phyloP scores from a whole-genome alignment of 1,139 yeast species.

The Torulaspora globosa region DNA sequence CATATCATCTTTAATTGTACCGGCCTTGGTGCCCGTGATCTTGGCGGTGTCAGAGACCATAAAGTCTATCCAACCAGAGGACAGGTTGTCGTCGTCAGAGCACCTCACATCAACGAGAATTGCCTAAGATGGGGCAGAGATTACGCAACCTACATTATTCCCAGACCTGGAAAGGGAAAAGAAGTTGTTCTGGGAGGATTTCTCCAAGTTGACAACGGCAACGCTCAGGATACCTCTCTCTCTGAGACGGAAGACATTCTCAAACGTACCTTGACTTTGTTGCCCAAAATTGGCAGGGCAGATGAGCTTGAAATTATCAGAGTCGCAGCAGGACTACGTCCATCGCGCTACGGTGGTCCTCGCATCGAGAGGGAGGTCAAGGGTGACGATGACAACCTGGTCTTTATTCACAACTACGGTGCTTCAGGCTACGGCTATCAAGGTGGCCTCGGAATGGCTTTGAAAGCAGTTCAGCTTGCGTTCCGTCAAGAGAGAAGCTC shows the following conservation, averaged over 20 bases:
- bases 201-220: slow-evolving; percentile 55
- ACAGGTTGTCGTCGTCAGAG: slow-evolving; percentile 60
- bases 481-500: slow-evolving; percentile 5
- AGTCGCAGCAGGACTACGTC: slow-evolving; percentile 66
- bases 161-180: slow-evolving; percentile 59
- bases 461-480: slow-evolving; percentile 40
- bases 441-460: slow-evolving; percentile 64
- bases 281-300: slow-evolving; percentile 49
- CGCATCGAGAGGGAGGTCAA: slow-evolving; percentile 51
- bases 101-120: slow-evolving; percentile 52
- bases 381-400: slow-evolving; percentile 37
- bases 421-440: slow-evolving; percentile 77
- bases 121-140: slow-evolving; percentile 50
- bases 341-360: slow-evolving; percentile 64
- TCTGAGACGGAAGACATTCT: slow-evolving; percentile 57
- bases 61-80: slow-evolving; percentile 62
- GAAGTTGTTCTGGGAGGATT: slow-evolving; percentile 68
- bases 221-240: slow-evolving; percentile 48
- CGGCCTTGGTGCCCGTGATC: slow-evolving; percentile 56
- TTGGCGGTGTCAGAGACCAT: slow-evolving; percentile 56
- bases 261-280: slow-evolving; percentile 49
- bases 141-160: slow-evolving; percentile 61
- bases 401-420: slow-evolving; percentile 64
- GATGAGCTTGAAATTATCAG: slow-evolving; percentile 47
- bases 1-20: slow-evolving; percentile 60